Base-by-base conservation (phyloP, 2,329 filamentous ascomycete species). In the Penicillium sp. region DNA sequence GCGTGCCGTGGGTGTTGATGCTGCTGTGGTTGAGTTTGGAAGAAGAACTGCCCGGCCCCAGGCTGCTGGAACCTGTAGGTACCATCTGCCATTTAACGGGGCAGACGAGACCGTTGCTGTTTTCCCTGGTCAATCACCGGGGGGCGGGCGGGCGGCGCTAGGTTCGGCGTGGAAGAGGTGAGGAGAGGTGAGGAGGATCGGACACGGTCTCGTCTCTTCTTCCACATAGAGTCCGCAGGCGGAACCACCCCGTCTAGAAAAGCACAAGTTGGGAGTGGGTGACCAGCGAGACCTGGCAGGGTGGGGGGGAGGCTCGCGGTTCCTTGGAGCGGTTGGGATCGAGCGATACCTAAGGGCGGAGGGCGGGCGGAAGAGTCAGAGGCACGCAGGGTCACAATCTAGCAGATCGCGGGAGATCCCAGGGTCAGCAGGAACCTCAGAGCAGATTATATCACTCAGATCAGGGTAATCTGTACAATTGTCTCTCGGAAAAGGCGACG, bases 51-150 rank as follows among this genome's bases (percentile, higher is more conserved):
- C 65, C 70, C 71, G 67, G 69, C 68, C 64, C 69, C 71, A 71
- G 71, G 69, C 69, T 73, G 71, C 64, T 73, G 71, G 70, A 71
- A 74, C 65, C 71, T 70, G 67, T 72, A 74, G 64, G 69, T 68
- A 73, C 70, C 71, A 74, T 74, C 71, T 71, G 71, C 71, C 71
- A 74, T 74, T 68, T 73, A 73, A 68, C 67, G 68, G 62, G 68
- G 68, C 65, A 70, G 65, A 68, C 55, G 65, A 65, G 61, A 69
- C 66, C 65, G 62, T 56, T 58, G 49, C 51, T 60, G 61, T 51
- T 57, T 59, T 58, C 53, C 52, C 52, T 60, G 57, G 41, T 43
- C 50, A 45, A 46, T 39, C 34, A 54, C 50, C 43, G 51, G 53
- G 48, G 55, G 50, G 52, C 50, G 41, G 51, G 50, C 34, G 44